Evolutionary conservation across 78 protist species (phyloP).

Genomic region (Guillardia theta): DNA sequence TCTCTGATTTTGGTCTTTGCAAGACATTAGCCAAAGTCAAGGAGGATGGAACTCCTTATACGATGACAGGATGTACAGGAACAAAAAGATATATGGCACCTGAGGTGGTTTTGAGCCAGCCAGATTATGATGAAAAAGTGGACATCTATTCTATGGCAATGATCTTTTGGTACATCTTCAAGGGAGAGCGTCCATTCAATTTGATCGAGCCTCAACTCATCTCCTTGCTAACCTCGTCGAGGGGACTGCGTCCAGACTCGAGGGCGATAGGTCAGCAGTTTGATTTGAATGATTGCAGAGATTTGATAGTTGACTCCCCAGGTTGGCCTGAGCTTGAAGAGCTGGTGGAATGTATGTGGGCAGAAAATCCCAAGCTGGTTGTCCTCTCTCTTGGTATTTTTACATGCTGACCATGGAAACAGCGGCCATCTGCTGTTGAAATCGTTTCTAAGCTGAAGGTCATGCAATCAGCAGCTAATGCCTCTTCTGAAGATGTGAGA

Average conservation of each 20-base stretch:
- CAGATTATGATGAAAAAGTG: neutral
- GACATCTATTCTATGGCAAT: conserved; percentile 41
- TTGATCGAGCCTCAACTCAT: neutral
- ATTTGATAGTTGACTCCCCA: neutral
- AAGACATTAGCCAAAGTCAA: neutral
- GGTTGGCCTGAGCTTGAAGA: neutral
- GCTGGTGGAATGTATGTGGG: conserved; percentile 14
- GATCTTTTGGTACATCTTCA: conserved; percentile 8
- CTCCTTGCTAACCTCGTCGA: neutral
- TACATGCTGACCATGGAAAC: too few species aligned
- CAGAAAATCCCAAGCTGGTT: neutral
- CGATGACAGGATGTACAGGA: conserved; percentile 14
- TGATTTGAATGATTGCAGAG: neutral
- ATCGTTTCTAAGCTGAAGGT: too few species aligned
- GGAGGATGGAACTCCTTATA: conserved; percentile 6
- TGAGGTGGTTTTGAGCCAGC: neutral
- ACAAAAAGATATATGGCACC: conserved; percentile 24
- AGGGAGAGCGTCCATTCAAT: conserved; percentile 27
- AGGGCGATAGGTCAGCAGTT: neutral
- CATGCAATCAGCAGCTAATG: too few species aligned
- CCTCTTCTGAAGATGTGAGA: too few species aligned
- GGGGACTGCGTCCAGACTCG: neutral
- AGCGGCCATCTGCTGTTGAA: too few species aligned
- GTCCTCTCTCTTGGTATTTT: too few species aligned
- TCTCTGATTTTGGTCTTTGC: conserved; percentile 26